Evolutionary conservation across 2,329 filamentous ascomycete species (phyloP), one percentile per base, ranked within the genome.

Genomic region (Trichoderma pleuroti): DNA sequence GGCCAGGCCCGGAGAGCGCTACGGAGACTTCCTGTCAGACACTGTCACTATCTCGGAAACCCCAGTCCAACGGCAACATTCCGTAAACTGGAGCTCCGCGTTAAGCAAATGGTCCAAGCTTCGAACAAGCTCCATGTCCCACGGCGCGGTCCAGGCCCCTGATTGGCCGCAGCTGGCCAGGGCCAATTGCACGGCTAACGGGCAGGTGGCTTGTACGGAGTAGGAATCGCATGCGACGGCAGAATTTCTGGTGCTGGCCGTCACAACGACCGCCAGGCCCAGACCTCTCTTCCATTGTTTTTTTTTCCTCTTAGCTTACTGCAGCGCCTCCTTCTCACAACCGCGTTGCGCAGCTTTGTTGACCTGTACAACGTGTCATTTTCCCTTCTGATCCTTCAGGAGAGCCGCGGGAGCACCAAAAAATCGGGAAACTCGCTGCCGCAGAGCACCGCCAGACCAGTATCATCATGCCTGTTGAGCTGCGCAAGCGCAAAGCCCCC

Each of bases 401-500:
- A 68, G 28, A 71, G 56, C 18, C 12, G 63, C 63, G 39, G 54
- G n/a, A 39, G 60, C 56, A 54, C 26, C 32, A 21, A 67, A 30
- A 46, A 28, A 39, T 66, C 63, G 54, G 21, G 36, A n/a, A 24
- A 26, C 21, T 66, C 32, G 52, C 16, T 10, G 34, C 28, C 18
- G 3, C 7, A 61, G 26, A 57, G 34, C 32, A 57, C 36, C 54
- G 49, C 21, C 67, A 65, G n/a, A 60, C 49, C 42, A 69, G 28
- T 28, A 79, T 72, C 68, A 89, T 90, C 68, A 89, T 90, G 88
- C 85, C 86, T 73, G 83, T 86, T 75, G 86, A 86, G 76, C 82
- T 90, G 56, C 85, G 88, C 81, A 89, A 90, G 82, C 87, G 88
- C 82, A 89, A 89, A 80, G 86, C 86, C 74, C 84, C 84, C 67